Conservation (phyloP, 2,329 filamentous ascomycete species). For the Neonectria faginata region DNA sequence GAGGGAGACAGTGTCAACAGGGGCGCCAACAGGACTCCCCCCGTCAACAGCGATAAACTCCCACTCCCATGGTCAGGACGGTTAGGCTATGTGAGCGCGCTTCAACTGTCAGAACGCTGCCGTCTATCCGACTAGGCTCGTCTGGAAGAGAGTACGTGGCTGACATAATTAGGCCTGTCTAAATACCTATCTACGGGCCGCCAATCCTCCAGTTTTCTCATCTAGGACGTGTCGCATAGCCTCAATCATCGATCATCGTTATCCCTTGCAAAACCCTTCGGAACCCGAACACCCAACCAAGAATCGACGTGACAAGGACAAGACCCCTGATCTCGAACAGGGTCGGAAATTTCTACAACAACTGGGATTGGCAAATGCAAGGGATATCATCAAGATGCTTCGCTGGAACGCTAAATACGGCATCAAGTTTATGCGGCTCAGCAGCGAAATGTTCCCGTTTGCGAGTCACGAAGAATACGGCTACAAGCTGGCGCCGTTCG, state of each 20-base stretch:
- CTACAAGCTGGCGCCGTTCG: slow-evolving; percentile 87
- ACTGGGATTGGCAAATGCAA: slow-evolving; percentile 83
- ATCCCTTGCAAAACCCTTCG: slow-evolving; percentile 80
- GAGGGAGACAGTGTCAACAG: slow-evolving; percentile 48
- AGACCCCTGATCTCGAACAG: slow-evolving; percentile 73
- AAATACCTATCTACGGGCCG: slow-evolving; percentile 88
- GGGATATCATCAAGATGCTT: slow-evolving; percentile 86
- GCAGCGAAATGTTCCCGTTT: slow-evolving; percentile 97
- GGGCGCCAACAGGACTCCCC: slow-evolving; percentile 70
- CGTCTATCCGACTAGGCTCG: slow-evolving; percentile 22
- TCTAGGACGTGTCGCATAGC: slow-evolving; percentile 92
- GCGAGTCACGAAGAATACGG: slow-evolving; percentile 89
- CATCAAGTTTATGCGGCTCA: slow-evolving; percentile 92
- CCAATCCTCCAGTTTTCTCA: slow-evolving; percentile 87
- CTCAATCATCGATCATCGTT: slow-evolving; percentile 88
- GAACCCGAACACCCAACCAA: slow-evolving; percentile 85
- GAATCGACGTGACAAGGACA: slow-evolving; percentile 82
- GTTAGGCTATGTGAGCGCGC: slow-evolving; percentile 79
- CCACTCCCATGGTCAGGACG: slow-evolving; percentile 92
- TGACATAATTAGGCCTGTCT: slow-evolving; percentile 75
- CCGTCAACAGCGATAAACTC: slow-evolving; percentile 84
- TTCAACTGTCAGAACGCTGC: slow-evolving; percentile 22
- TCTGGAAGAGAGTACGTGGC: not conserved
- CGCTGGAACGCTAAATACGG: slow-evolving; percentile 92
- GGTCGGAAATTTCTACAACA: slow-evolving; percentile 81